Percentiles rank a stretch among this genome's conserved stretches.
Conservation (phyloP, 2,329 filamentous ascomycete genomes). For the Fusarium penzigii region DNA sequence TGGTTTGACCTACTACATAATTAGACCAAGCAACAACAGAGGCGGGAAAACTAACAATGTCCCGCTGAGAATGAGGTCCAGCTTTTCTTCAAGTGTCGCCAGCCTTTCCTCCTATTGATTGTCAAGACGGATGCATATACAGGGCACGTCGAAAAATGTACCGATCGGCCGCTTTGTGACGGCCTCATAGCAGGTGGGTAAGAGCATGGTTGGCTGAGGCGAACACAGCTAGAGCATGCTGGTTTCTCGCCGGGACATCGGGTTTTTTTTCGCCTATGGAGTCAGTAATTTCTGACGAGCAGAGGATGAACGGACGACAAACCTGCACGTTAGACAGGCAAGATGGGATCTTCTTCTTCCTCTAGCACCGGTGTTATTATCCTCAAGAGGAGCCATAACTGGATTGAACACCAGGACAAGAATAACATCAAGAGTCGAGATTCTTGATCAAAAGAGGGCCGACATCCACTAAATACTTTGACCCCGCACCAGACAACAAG, state of each 20-base stretch:
- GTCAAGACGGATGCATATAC: constrained; percentile 16
- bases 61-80: constrained; percentile 50
- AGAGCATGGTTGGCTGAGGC: constrained; percentile 48
- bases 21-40: constrained; percentile 34
- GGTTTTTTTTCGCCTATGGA: constrained; percentile 47
- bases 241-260: constrained; percentile 54
- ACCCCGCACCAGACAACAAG: constrained; percentile 19
- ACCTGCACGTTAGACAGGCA: constrained; percentile 51
- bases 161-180: constrained; percentile 44
- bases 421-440: not conserved
- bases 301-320: constrained; percentile 9
- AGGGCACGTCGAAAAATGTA: constrained; percentile 30
- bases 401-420: constrained; percentile 7
- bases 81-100: constrained; percentile 53
- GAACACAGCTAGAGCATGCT: constrained; percentile 50
- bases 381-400: constrained; percentile 36
- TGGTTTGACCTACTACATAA: constrained; percentile 23
- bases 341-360: constrained; percentile 43
- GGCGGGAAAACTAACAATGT: constrained; percentile 35
- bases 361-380: constrained; percentile 23
- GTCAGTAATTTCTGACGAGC: not conserved
- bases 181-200: constrained; percentile 42
- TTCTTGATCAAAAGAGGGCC: constrained; percentile 15
- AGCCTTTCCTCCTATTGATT: constrained; percentile 48
- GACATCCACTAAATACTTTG: constrained; percentile 24